A percentile compares a stretch with the other conserved stretches of the same genome.
phyloP scores from a whole-genome alignment of 305 asterid genomes.

The Fraxinus sp. region DNA sequence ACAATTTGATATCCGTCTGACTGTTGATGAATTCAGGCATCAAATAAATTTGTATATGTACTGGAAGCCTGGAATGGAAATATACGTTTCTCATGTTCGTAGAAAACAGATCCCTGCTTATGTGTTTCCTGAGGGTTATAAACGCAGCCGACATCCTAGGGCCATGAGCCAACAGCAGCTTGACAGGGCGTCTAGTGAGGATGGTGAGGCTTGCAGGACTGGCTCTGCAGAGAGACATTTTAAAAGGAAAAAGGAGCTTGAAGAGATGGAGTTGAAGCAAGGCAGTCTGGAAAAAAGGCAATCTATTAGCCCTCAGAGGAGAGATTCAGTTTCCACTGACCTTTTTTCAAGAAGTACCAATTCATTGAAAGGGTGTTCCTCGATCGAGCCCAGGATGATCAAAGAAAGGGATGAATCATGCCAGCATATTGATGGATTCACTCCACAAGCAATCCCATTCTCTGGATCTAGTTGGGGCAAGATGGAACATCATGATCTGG shows the following conservation, averaged over 20 bases:
- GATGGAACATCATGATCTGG: slow-evolving; percentile 23
- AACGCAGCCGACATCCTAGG: slow-evolving; percentile 54
- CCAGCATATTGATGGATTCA: slow-evolving; percentile 5
- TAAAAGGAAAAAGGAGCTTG: slow-evolving; percentile 45
- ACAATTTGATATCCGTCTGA: slow-evolving; percentile 85
- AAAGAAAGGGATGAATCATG: slow-evolving; percentile 26
- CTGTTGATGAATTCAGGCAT: slow-evolving; percentile 89
- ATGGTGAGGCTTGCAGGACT: slow-evolving; percentile 40
- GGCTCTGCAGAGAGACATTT: slow-evolving; percentile 45
- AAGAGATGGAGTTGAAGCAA: slow-evolving; percentile 36
- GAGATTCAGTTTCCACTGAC: slow-evolving; percentile 60
- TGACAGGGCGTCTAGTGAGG: slow-evolving; percentile 39
- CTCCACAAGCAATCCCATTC: slow-evolving; percentile 16
- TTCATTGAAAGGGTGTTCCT: slow-evolving; percentile 32
- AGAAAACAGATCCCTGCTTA: slow-evolving; percentile 81
- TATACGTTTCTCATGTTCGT: slow-evolving; percentile 82
- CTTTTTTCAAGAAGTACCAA: slow-evolving; percentile 35
- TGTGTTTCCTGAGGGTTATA: slow-evolving; percentile 78
- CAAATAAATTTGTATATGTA: slow-evolving; percentile 62
- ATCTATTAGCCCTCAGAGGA: slow-evolving; percentile 54
- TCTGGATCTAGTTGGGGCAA: slow-evolving; percentile 13
- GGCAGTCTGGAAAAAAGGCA: slow-evolving; percentile 54
- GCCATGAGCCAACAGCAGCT: slow-evolving; percentile 39
- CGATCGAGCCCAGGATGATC: slow-evolving; percentile 11
- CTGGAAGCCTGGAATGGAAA: slow-evolving; percentile 95